Percentiles rank a stretch among this genome's conserved stretches.
Conservation (phyloP, 176 grass and related monocot genomes). For the Aegilops umbellulata region DNA sequence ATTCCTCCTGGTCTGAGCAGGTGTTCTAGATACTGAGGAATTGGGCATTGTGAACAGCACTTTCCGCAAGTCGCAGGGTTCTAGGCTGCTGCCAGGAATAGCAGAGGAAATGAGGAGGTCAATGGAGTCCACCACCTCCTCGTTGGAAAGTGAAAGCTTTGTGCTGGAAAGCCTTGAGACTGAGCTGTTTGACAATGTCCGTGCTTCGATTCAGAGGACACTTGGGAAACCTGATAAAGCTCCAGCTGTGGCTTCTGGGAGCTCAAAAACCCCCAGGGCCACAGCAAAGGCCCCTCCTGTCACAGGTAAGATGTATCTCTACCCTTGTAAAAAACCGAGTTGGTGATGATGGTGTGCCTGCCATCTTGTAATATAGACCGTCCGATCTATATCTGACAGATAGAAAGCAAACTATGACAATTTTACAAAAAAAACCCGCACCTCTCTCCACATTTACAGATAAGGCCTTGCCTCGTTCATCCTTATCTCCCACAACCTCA, state of each 20-base stretch:
- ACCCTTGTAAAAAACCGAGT: too few species aligned
- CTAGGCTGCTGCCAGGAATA: slow-evolving; percentile 55
- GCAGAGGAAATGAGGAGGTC: slow-evolving; percentile 66
- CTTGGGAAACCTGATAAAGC: slow-evolving; percentile 53
- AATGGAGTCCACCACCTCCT: slow-evolving; percentile 57
- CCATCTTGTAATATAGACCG: too few species aligned
- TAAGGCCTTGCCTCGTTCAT: too few species aligned
- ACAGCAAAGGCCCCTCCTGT: slow-evolving; percentile 22
- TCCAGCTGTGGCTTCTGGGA: not conserved
- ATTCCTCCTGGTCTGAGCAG: slow-evolving; percentile 27
- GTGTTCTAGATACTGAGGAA: slow-evolving; percentile 80
- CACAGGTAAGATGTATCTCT: slow-evolving; percentile 40
- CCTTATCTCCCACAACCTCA: too few species aligned
- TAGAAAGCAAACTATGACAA: too few species aligned
- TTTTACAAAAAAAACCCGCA: too few species aligned
- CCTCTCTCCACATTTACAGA: too few species aligned
- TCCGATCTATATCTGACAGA: too few species aligned
- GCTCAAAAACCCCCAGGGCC: slow-evolving; percentile 14
- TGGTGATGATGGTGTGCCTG: too few species aligned
- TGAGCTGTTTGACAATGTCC: slow-evolving; percentile 72
- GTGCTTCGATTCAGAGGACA: slow-evolving; percentile 76
- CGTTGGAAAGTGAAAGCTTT: slow-evolving; percentile 54
- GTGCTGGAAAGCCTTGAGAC: slow-evolving; percentile 64
- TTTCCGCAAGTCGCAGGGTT: slow-evolving; percentile 44
- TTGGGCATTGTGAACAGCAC: slow-evolving; percentile 69